A percentile compares a stretch with the other conserved stretches of the same genome.
Conservation (phyloP, 2,329 filamentous ascomycete genomes). For the Talaromyces islandicus region DNA sequence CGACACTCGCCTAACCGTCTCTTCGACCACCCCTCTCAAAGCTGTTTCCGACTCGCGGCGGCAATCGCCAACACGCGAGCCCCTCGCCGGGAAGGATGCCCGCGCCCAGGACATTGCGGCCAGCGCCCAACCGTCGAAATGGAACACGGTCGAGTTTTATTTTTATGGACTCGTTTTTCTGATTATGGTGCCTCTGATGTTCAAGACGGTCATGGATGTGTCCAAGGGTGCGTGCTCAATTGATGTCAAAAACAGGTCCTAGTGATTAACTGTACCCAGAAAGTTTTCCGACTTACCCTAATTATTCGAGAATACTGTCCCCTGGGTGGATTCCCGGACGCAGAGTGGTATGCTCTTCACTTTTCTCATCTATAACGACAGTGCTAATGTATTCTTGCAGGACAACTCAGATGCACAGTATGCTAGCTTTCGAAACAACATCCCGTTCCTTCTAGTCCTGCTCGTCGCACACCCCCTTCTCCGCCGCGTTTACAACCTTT, state of each 20-base stretch:
- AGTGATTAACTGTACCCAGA: slow-evolving; percentile 43
- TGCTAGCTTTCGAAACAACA: slow-evolving; percentile 72
- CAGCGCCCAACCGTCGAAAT: slow-evolving; percentile 60
- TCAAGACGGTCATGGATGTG: slow-evolving; percentile 80
- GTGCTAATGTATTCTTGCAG: slow-evolving; percentile 35
- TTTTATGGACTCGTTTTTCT: slow-evolving; percentile 68
- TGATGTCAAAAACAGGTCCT: background rate
- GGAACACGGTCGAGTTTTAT: slow-evolving; percentile 81
- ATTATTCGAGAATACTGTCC: slow-evolving; percentile 64
- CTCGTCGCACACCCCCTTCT: slow-evolving; percentile 73
- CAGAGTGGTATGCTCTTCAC: slow-evolving; percentile 61
- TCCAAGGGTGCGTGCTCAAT: slow-evolving; percentile 60
- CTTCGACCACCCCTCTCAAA: slow-evolving; percentile 63
- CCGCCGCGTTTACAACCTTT: slow-evolving; percentile 63
- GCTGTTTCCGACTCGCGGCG: slow-evolving; percentile 48
- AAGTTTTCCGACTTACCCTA: slow-evolving; percentile 72
- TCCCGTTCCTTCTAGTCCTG: slow-evolving; percentile 71
- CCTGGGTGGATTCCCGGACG: slow-evolving; percentile 89
- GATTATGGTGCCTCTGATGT: slow-evolving; percentile 72
- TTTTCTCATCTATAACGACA: background rate
- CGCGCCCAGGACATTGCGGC: slow-evolving; percentile 36
- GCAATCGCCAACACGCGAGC: slow-evolving; percentile 23
- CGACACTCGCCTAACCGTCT: slow-evolving; percentile 66
- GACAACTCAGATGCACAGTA: slow-evolving; percentile 92
- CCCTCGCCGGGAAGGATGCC: slow-evolving; percentile 23